Evolutionary conservation across 2,329 filamentous ascomycete species (phyloP).

Genomic region (Fusarium praegraminearum): DNA sequence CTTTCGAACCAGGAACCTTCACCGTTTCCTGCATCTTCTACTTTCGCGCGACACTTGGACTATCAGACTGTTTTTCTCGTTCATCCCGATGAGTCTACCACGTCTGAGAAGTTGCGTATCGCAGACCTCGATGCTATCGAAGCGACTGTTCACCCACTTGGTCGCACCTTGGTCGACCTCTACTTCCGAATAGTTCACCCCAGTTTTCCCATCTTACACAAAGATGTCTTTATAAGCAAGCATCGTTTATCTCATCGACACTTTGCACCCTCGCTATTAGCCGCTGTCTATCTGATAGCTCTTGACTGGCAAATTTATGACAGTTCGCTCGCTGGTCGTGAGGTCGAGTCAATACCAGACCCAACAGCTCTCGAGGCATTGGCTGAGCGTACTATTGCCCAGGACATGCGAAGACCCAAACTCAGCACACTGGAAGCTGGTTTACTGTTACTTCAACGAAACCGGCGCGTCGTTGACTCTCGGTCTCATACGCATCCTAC

Average conservation of each 20-base stretch:
- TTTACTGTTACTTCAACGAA: constrained; percentile 64
- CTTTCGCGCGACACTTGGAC: constrained; percentile 51
- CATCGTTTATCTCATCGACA: constrained; percentile 68
- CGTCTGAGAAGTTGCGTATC: constrained; percentile 57
- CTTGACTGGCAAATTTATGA: constrained; percentile 72
- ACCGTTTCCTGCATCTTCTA: constrained; percentile 18
- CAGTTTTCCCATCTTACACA: constrained; percentile 69
- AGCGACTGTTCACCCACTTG: constrained; percentile 71
- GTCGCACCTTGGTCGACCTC: constrained; percentile 71
- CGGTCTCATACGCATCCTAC: constrained; percentile 40
- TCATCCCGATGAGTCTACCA: constrained; percentile 52
- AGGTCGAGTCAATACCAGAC: constrained; percentile 48
- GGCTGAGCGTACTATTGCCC: constrained; percentile 59
- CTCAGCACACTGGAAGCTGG: constrained; percentile 68
- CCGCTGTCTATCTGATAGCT: constrained; percentile 72
- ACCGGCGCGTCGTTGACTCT: constrained; percentile 54
- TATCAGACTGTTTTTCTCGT: constrained; percentile 54
- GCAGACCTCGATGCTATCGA: constrained; percentile 66
- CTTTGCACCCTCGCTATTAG: constrained; percentile 69
- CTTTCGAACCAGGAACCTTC: constrained; percentile 39
- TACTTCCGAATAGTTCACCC: constrained; percentile 75
- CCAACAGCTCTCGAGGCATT: constrained; percentile 53
- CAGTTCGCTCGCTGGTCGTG: constrained; percentile 58
- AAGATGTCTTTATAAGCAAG: constrained; percentile 71
- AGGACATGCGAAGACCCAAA: constrained; percentile 64